Evolutionary conservation across 2,329 filamentous ascomycete genomes (phyloP).

Genomic region (Hypoxylon sp.): DNA sequence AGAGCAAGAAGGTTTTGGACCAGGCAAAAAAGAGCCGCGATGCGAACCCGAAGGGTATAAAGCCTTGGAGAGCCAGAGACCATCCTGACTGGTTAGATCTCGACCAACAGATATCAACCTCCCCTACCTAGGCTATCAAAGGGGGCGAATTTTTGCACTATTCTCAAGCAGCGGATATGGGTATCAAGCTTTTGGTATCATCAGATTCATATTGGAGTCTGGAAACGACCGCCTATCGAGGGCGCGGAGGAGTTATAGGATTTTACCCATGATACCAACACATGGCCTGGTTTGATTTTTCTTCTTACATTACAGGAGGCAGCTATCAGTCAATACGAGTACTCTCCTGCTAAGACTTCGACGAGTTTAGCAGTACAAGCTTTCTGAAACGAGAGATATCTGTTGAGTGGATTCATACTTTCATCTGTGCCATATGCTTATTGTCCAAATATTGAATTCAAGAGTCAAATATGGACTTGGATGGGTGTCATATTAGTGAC

Average conservation of each 20-base stretch:
- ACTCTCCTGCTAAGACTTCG: not conserved
- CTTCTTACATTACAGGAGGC: not conserved
- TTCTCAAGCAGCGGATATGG: not conserved
- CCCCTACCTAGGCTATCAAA: not conserved
- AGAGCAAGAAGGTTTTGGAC: slow-evolving; percentile 63
- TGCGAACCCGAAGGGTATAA: slow-evolving; percentile 67
- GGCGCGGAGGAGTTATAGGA: slow-evolving; percentile 14
- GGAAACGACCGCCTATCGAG: no score
- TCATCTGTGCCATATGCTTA: no score
- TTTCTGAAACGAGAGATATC: no score
- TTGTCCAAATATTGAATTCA: no score
- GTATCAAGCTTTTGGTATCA: no score
- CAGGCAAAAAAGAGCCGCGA: slow-evolving; percentile 65
- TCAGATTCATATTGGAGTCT: not conserved
- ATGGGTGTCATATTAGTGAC: no score
- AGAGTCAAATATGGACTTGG: no score
- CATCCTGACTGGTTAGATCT: slow-evolving; percentile 68
- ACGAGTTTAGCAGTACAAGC: not conserved
- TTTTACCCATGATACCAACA: slow-evolving; percentile 1
- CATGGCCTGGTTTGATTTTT: not conserved
- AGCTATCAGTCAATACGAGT: not conserved
- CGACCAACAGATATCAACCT: slow-evolving; percentile 18
- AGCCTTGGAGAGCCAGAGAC: slow-evolving; percentile 68
- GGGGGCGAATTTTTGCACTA: not conserved
- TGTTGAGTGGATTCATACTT: no score